Conservation (phyloP, 2,329 filamentous ascomycete genomes). For the Fusarium equiseti region DNA sequence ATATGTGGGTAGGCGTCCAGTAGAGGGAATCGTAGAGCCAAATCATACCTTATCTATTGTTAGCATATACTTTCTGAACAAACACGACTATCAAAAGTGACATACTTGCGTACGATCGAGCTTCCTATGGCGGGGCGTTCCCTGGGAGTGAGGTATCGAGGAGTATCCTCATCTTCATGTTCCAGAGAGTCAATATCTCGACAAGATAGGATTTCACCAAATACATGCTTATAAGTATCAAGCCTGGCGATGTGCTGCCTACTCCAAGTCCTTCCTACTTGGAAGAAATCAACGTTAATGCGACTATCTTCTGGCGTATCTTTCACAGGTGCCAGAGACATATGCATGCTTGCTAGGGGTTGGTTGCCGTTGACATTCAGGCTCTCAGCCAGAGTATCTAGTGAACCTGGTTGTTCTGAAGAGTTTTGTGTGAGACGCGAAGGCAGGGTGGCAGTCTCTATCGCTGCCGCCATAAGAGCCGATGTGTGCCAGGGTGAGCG, state of each 20-base stretch:
- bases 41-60: conserved; percentile 57
- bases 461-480: conserved; percentile 78
- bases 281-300: conserved; percentile 51
- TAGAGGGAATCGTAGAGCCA: conserved; percentile 75
- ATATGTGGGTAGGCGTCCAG: conserved; percentile 87
- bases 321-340: conserved; percentile 65
- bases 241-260: conserved; percentile 20
- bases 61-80: not conserved
- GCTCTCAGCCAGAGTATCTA: conserved; percentile 73
- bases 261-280: conserved; percentile 41
- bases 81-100: not conserved
- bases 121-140: conserved; percentile 46
- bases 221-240: conserved; percentile 43
- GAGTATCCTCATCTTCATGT: conserved; percentile 7
- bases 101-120: conserved; percentile 48
- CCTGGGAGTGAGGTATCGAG: conserved; percentile 3
- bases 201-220: conserved; percentile 46
- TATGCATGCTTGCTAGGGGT: conserved; percentile 79
- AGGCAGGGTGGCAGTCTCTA: conserved; percentile 84
- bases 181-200: conserved; percentile 37
- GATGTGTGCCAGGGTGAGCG: conserved; percentile 83
- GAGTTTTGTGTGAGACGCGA: conserved; percentile 71
- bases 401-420: conserved; percentile 57
- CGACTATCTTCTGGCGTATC: conserved; percentile 48
- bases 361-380: conserved; percentile 84